A percentile compares a stretch with the other conserved stretches of the same genome.
Evolutionary conservation across 2,329 filamentous ascomycete species (phyloP).

Genomic region (Calonectria pauciramosa): DNA sequence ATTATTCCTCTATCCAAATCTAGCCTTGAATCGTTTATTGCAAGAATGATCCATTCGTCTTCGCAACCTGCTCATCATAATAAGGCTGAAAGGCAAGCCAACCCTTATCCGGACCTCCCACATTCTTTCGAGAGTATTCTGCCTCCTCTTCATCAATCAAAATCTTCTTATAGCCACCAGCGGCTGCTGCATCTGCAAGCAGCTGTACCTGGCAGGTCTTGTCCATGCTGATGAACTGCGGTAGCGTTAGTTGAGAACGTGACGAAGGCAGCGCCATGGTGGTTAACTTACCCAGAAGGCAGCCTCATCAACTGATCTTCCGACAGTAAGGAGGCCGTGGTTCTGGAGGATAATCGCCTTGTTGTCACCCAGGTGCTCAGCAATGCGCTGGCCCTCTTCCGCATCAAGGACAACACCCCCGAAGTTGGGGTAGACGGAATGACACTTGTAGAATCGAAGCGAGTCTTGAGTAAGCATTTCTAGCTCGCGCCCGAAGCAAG

Average conservation of each 20-base stretch:
- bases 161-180: conserved; percentile 38
- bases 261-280: not conserved
- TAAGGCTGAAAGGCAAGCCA: not conserved
- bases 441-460: conserved; percentile 68
- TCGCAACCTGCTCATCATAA: conserved; percentile 14
- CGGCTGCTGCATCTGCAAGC: conserved; percentile 42
- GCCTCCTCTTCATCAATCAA: conserved; percentile 54
- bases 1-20: too few relatives aligned
- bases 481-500: conserved; percentile 72
- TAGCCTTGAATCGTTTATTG: not conserved
- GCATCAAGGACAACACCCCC: conserved; percentile 72
- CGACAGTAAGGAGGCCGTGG: conserved; percentile 74
- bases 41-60: not conserved
- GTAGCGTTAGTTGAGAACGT: not conserved
- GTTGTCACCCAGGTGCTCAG: conserved; percentile 66
- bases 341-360: conserved; percentile 71
- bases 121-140: conserved; percentile 49
- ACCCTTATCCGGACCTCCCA: conserved; percentile 39
- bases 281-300: conserved; percentile 62
- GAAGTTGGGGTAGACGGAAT: conserved; percentile 50
- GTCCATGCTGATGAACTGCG: conserved; percentile 57
- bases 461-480: conserved; percentile 81
- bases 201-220: conserved; percentile 48
- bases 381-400: conserved; percentile 70
- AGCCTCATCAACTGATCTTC: conserved; percentile 69